Percentiles rank a stretch among this genome's conserved stretches.
These are phyloP conservation scores for Phialophora chinensis DNA, from an alignment of 2,329 filamentous ascomycete genomes.

Conservation along the genomic window DNA sequence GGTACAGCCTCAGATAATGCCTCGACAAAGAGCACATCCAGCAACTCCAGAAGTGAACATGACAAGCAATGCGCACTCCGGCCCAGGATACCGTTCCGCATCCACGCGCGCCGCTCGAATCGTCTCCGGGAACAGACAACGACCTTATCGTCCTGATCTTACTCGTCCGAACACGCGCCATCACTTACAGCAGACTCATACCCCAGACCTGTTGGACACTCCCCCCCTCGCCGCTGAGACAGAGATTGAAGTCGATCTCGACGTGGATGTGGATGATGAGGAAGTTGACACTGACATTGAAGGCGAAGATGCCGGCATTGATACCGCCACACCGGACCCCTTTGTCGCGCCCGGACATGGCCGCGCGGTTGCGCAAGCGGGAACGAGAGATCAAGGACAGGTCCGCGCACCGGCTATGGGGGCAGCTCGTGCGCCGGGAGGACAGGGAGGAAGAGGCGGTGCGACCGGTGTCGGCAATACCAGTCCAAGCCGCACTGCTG, in stretches of 20 bases:
- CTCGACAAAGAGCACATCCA: slow-evolving; percentile 1
- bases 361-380: neutral
- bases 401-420: neutral
- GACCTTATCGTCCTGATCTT: slow-evolving; percentile 5
- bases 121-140: slow-evolving; percentile 24
- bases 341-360: slow-evolving; percentile 6
- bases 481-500: slow-evolving; percentile 23
- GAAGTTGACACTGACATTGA: slow-evolving; percentile 7
- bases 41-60: slow-evolving; percentile 17
- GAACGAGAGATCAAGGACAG: neutral
- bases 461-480: neutral
- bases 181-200: slow-evolving; percentile 21
- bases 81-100: neutral
- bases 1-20: slow-evolving; percentile 2
- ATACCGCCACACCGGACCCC: slow-evolving; percentile 11
- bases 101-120: slow-evolving; percentile 13
- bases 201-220: slow-evolving; percentile 27
- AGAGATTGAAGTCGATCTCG: slow-evolving; percentile 11
- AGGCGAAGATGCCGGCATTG: slow-evolving; percentile 17
- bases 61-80: neutral
- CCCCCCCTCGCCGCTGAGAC: slow-evolving; percentile 13
- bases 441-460: neutral
- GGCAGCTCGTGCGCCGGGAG: neutral
- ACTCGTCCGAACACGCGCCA: slow-evolving; percentile 3
- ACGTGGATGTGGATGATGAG: slow-evolving; percentile 3